These are phyloP conservation scores for Leishmania tarentolae DNA, from an alignment of 208 protist species.

Conservation along the genomic window DNA sequence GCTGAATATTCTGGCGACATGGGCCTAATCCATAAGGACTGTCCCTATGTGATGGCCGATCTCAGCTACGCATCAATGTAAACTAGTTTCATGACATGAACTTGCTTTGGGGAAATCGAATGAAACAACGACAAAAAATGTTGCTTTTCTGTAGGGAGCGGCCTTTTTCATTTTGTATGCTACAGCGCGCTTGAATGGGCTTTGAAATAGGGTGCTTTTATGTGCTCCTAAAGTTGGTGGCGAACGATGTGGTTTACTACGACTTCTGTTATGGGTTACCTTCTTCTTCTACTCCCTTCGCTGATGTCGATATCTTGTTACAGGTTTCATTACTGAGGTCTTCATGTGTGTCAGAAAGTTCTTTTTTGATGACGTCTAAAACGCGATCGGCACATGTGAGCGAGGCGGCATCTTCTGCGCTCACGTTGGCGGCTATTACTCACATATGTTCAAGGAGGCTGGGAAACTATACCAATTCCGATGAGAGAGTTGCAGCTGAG, in stretches of 20 bases:
- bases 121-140: background rate
- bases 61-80: constrained; percentile 26
- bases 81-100: constrained; percentile 11
- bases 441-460: constrained; percentile 31
- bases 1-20: constrained; percentile 48
- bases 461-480: constrained; percentile 10
- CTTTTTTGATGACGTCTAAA: constrained; percentile 18
- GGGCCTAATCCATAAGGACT: constrained; percentile 42
- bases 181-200: background rate
- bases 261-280: background rate
- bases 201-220: background rate
- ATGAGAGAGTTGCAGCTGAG: constrained; percentile 28
- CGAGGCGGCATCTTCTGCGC: constrained; percentile 49
- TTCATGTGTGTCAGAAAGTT: background rate
- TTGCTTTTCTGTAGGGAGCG: background rate
- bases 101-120: background rate
- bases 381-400: constrained; percentile 33
- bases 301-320: background rate
- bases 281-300: background rate
- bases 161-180: background rate
- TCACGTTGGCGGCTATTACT: constrained; percentile 55
- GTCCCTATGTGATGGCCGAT: constrained; percentile 29
- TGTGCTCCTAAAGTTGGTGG: too few relatives aligned
- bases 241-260: background rate
- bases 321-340: background rate